Conservation (phyloP, 768 basidiomycete genomes). For the Hydnomerulius pinastri region DNA sequence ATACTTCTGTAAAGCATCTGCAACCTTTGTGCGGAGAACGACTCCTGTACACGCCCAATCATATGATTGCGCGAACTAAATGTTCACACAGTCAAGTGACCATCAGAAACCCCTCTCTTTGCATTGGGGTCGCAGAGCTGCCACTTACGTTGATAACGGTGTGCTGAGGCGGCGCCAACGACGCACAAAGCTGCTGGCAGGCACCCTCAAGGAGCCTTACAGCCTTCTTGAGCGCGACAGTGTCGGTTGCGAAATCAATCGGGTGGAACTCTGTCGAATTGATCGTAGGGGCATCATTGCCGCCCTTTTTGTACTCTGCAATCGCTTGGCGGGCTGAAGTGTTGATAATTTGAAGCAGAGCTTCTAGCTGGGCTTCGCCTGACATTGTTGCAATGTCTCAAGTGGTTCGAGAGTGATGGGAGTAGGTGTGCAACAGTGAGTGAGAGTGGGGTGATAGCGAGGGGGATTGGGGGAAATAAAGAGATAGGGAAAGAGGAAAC, state of each 20-base stretch:
- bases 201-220: slow-evolving; percentile 28
- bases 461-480: background rate
- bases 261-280: slow-evolving; percentile 24
- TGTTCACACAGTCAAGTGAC: background rate
- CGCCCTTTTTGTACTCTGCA: slow-evolving; percentile 25
- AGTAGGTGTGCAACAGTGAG: background rate
- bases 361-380: slow-evolving; percentile 29
- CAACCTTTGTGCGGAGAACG: slow-evolving; percentile 25
- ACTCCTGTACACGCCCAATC: slow-evolving; percentile 30
- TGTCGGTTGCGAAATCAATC: slow-evolving; percentile 20
- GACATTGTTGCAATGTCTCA: slow-evolving; percentile 11
- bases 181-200: slow-evolving; percentile 28
- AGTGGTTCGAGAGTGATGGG: background rate
- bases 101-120: too few relatives aligned
- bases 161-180: slow-evolving; percentile 30
- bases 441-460: too few relatives aligned
- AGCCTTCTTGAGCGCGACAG: slow-evolving; percentile 25
- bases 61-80: slow-evolving; percentile 18
- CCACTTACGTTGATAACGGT: slow-evolving; percentile 26
- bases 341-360: slow-evolving; percentile 34
- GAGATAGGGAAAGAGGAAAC: background rate
- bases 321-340: slow-evolving; percentile 28
- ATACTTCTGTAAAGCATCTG: slow-evolving; percentile 24
- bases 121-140: too few relatives aligned
- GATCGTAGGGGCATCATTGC: slow-evolving; percentile 25